Conservation (phyloP, 1,284 basidiomycete species). For the Rugiboletus extremiorientalis region DNA sequence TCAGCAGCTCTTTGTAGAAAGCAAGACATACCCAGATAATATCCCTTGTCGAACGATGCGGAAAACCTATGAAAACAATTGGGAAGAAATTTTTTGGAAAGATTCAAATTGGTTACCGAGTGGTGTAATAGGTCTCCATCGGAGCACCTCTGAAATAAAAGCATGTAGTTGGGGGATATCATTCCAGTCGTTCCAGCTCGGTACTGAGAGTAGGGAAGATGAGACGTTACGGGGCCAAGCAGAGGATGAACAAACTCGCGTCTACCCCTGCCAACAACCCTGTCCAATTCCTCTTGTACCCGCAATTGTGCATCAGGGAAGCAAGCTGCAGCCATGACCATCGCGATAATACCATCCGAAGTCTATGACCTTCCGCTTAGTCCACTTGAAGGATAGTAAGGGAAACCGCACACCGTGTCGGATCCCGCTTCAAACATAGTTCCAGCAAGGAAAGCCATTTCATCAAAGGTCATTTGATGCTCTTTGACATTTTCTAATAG, state of each 20-base stretch:
- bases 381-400: no score
- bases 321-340: slow-evolving; percentile 63
- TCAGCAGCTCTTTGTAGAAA: background rate
- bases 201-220: slow-evolving; percentile 25
- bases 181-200: slow-evolving; percentile 50
- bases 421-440: slow-evolving; percentile 65
- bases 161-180: slow-evolving; percentile 56
- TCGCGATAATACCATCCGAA: slow-evolving; percentile 54
- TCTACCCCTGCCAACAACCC: slow-evolving; percentile 53
- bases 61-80: slow-evolving; percentile 38
- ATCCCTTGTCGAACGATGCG: slow-evolving; percentile 59
- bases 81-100: background rate
- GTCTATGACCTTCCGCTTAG: slow-evolving; percentile 34
- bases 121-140: slow-evolving; percentile 64
- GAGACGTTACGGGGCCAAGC: background rate
- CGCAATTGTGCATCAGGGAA: slow-evolving; percentile 53
- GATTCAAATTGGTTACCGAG: slow-evolving; percentile 36
- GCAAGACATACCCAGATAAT: slow-evolving; percentile 48
- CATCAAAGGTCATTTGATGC: slow-evolving; percentile 50
- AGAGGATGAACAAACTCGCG: slow-evolving; percentile 34
- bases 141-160: slow-evolving; percentile 58
- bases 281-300: slow-evolving; percentile 63
- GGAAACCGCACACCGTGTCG: slow-evolving; percentile 45
- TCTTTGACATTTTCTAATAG: slow-evolving; percentile 53
- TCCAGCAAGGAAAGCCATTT: slow-evolving; percentile 61